A percentile compares a stretch with the other conserved stretches of the same genome.
phyloP scores from a whole-genome alignment of 2,329 filamentous ascomycete genomes.

The Thelonectria olida region DNA sequence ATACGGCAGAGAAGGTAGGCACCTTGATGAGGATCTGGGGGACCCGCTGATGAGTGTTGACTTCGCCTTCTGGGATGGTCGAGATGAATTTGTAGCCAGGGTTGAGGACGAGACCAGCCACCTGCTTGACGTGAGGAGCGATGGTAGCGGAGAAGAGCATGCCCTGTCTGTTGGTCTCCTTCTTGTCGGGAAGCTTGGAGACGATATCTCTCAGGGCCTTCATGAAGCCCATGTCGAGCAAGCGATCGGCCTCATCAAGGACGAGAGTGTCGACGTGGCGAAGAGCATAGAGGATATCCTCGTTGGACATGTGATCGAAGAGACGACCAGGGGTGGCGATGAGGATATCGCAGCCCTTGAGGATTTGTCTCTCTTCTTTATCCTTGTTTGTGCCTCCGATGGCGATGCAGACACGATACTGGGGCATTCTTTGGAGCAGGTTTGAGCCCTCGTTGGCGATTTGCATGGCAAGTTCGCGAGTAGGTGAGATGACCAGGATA shows the following conservation, averaged over 20 bases:
- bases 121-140: slow-evolving; percentile 78
- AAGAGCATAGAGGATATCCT: slow-evolving; percentile 73
- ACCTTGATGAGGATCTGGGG: slow-evolving; percentile 76
- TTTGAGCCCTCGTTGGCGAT: slow-evolving; percentile 76
- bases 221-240: slow-evolving; percentile 88
- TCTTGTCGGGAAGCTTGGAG: slow-evolving; percentile 71
- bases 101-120: slow-evolving; percentile 75
- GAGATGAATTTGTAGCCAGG: slow-evolving; percentile 82
- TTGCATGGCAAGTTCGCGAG: slow-evolving; percentile 75
- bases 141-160: slow-evolving; percentile 90
- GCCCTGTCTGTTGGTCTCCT: slow-evolving; percentile 69
- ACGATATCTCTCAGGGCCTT: slow-evolving; percentile 81
- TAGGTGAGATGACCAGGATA: slow-evolving; percentile 74
- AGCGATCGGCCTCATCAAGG: slow-evolving; percentile 83
- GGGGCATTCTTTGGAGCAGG: slow-evolving; percentile 75
- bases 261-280: slow-evolving; percentile 78
- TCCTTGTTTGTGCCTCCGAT: slow-evolving; percentile 84
- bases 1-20: slow-evolving; percentile 76
- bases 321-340: slow-evolving; percentile 84
- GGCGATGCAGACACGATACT: slow-evolving; percentile 79
- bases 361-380: slow-evolving; percentile 74
- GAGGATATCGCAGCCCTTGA: slow-evolving; percentile 79
- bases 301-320: slow-evolving; percentile 80
- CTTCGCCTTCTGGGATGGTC: slow-evolving; percentile 79
- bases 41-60: slow-evolving; percentile 79